Percentiles rank a stretch among this genome's conserved stretches.
These are phyloP conservation scores for Rhodotorula toruloides DNA, from an alignment of 768 basidiomycete species.

Conservation along the genomic window DNA sequence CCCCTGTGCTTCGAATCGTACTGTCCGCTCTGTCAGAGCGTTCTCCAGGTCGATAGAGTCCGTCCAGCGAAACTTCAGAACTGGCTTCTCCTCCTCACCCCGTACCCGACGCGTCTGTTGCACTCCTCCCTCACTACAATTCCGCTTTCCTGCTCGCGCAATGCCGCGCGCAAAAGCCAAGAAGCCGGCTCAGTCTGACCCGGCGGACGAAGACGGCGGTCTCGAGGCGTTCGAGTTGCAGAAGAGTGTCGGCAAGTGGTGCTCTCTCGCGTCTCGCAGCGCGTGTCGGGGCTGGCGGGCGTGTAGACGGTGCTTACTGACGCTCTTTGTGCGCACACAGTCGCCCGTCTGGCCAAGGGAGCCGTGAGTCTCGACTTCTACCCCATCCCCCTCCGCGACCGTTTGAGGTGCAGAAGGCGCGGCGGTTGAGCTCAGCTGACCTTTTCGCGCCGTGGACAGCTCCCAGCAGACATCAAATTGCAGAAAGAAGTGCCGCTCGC, in stretches of 20 bases:
- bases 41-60: too few species aligned
- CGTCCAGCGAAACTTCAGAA: too few species aligned
- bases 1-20: not conserved
- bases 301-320: too few species aligned
- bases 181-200: not conserved
- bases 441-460: constrained; percentile 50
- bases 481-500: constrained; percentile 85
- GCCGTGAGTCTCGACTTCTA: constrained; percentile 7
- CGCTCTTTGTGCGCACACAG: not conserved
- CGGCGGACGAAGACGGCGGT: constrained; percentile 59
- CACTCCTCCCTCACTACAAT: not conserved
- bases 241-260: constrained; percentile 58
- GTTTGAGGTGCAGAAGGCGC: too few species aligned
- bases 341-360: constrained; percentile 14
- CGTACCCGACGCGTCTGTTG: not conserved
- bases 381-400: not conserved
- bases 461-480: constrained; percentile 77
- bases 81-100: too few species aligned
- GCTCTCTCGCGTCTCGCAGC: not conserved
- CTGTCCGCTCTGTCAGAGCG: too few species aligned
- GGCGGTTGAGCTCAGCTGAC: not conserved
- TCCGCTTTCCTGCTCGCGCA: not conserved
- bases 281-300: not conserved
- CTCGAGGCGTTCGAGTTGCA: constrained; percentile 87
- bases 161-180: constrained; percentile 31